These are phyloP conservation scores for Hibiscus trionum DNA, from an alignment of 345 rosid genomes.

Conservation along the genomic window DNA sequence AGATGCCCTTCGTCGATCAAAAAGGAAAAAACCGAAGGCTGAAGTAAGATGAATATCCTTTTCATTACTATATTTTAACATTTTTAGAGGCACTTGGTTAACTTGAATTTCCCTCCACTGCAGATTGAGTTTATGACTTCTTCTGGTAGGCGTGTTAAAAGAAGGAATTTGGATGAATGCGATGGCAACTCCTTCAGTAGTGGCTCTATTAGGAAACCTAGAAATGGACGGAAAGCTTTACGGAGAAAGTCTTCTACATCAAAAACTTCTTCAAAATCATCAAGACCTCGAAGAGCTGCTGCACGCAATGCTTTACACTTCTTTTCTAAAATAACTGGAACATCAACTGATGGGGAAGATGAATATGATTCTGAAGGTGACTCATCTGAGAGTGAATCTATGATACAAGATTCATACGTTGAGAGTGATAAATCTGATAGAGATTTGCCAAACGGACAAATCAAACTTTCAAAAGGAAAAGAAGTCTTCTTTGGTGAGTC, in stretches of 20 bases:
- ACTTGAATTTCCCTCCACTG: conserved; percentile 11
- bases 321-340: conserved; percentile 77
- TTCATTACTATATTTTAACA: neutral
- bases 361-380: conserved; percentile 65
- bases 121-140: conserved; percentile 82
- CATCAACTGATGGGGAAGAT: conserved; percentile 66
- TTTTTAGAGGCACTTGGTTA: conserved; percentile 4
- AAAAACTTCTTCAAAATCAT: conserved; percentile 58
- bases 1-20: conserved; percentile 64
- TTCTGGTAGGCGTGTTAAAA: conserved; percentile 89
- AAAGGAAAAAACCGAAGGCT: conserved; percentile 58
- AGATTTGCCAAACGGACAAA: conserved; percentile 41
- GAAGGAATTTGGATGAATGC: conserved; percentile 68
- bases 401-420: conserved; percentile 42
- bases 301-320: conserved; percentile 85
- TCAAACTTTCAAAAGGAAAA: conserved; percentile 66
- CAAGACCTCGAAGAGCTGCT: conserved; percentile 91
- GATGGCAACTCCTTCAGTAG: conserved; percentile 44
- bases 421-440: conserved; percentile 63
- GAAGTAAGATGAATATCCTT: conserved; percentile 41
- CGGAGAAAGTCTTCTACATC: conserved; percentile 56
- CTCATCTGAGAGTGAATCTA: conserved; percentile 64
- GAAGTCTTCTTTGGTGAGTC: conserved; percentile 40
- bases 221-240: conserved; percentile 44
- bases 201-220: conserved; percentile 43